Evolutionary conservation across 352 stramenopile genomes (phyloP).

Genomic region (Pythium pyrilobum): DNA sequence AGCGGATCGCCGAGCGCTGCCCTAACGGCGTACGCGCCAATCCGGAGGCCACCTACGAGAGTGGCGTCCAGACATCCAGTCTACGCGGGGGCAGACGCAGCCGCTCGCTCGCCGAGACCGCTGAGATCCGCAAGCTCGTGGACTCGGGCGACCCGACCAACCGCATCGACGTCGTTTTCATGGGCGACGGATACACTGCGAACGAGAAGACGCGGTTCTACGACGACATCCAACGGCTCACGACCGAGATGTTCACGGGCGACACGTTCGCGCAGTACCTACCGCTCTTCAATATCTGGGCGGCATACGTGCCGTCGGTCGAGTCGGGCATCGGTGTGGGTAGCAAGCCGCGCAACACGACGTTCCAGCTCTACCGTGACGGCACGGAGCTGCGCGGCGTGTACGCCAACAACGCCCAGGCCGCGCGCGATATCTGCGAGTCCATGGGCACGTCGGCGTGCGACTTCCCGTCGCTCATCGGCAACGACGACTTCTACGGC

Average conservation of each 20-base stretch:
- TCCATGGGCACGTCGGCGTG: constrained; percentile 5
- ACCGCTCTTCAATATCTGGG: constrained; percentile 14
- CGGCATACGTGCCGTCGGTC: constrained; percentile 4
- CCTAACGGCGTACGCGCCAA: too few species aligned
- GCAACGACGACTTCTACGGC: constrained; percentile 34
- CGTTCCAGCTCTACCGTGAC: constrained; percentile 10
- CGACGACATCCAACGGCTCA: constrained; percentile 30
- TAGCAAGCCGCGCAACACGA: background rate
- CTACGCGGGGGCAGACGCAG: background rate
- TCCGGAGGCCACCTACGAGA: too few species aligned
- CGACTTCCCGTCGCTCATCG: constrained; percentile 33
- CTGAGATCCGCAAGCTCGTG: constrained; percentile 23
- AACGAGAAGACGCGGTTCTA: constrained; percentile 25
- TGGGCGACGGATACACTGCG: constrained; percentile 36
- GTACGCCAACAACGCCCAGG: constrained; percentile 10
- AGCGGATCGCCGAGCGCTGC: constrained; percentile 11
- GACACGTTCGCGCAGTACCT: constrained; percentile 15
- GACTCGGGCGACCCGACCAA: constrained; percentile 30
- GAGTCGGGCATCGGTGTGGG: constrained; percentile 8
- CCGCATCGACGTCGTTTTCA: constrained; percentile 42
- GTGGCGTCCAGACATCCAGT: too few species aligned
- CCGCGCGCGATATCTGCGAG: constrained; percentile 12
- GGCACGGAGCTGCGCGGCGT: constrained; percentile 14
- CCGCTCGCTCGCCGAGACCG: background rate
- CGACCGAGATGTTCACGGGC: constrained; percentile 32